phyloP scores from a whole-genome alignment of 148 eudicot genomes.

The Beta vulgaris region DNA sequence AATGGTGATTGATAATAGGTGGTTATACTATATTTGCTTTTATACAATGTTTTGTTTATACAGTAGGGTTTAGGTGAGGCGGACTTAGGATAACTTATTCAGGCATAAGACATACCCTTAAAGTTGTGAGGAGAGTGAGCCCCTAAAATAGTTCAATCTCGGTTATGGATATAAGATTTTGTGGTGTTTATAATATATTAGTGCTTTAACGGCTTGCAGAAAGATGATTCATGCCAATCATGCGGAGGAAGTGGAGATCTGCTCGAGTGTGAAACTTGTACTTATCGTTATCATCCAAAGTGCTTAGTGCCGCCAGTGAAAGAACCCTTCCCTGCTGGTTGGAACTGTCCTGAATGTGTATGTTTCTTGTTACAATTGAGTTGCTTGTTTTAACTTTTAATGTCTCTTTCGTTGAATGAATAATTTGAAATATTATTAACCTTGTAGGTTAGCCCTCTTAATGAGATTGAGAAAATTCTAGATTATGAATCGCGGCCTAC shows the following conservation, averaged over 20 bases:
- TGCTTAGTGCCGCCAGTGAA: slow-evolving; percentile 74
- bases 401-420: background rate
- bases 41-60: background rate
- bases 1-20: background rate
- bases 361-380: slow-evolving; percentile 24
- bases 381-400: slow-evolving; percentile 17
- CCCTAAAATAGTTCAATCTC: too few species aligned
- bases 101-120: too few species aligned
- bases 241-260: slow-evolving; percentile 61
- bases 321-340: slow-evolving; percentile 72
- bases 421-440: slow-evolving; percentile 17
- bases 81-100: too few species aligned
- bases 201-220: slow-evolving; percentile 40
- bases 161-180: too few species aligned
- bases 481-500: slow-evolving; percentile 86
- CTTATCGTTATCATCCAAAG: slow-evolving; percentile 85
- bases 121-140: too few species aligned
- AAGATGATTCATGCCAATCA: slow-evolving; percentile 64
- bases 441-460: slow-evolving; percentile 84
- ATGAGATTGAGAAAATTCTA: slow-evolving; percentile 86
- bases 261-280: slow-evolving; percentile 71
- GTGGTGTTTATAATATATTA: slow-evolving; percentile 3
- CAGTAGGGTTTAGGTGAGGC: too few species aligned
- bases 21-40: background rate
- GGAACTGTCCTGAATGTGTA: slow-evolving; percentile 98